Percentiles rank a stretch among this genome's conserved stretches.
Evolutionary conservation across 352 stramenopile species (phyloP).

Genomic region (Elongisporangium anandrum): DNA sequence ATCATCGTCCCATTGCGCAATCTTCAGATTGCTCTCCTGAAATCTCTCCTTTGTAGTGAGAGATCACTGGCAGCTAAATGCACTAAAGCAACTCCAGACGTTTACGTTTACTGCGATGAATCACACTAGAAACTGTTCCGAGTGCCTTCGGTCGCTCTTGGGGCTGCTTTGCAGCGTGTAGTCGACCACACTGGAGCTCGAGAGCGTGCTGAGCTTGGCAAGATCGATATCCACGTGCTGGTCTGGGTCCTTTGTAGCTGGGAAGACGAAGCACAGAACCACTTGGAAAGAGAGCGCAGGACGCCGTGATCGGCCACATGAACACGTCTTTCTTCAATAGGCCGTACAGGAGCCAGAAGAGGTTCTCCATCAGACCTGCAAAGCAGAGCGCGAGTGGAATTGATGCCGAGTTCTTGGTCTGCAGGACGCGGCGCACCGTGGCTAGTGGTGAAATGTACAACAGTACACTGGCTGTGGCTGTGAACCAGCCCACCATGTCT

Average conservation of each 20-base stretch:
- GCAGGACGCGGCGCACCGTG: constrained; percentile 30
- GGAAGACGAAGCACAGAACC: constrained; percentile 25
- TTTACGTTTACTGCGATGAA: too few species aligned
- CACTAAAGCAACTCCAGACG: too few species aligned
- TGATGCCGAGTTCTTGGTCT: constrained; percentile 33
- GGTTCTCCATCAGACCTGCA: constrained; percentile 20
- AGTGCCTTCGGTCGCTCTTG: not conserved
- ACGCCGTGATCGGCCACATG: constrained; percentile 6
- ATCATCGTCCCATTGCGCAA: too few species aligned
- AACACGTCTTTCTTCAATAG: constrained; percentile 29
- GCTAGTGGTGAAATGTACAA: constrained; percentile 38
- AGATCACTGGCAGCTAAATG: too few species aligned
- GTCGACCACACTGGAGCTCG: not conserved
- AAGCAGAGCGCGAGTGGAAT: constrained; percentile 44
- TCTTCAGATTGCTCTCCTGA: too few species aligned
- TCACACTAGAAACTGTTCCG: too few species aligned
- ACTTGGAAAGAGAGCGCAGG: constrained; percentile 9
- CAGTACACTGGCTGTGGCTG: constrained; percentile 21
- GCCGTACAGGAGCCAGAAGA: constrained; percentile 27
- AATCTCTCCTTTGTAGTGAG: too few species aligned
- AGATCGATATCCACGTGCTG: not conserved
- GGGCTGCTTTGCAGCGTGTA: not conserved
- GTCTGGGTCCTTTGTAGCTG: constrained; percentile 11
- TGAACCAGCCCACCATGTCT: constrained; percentile 24
- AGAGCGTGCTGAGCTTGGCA: not conserved